phyloP scores from a whole-genome alignment of 2,329 filamentous ascomycete genomes.

The Apiospora hydei region DNA sequence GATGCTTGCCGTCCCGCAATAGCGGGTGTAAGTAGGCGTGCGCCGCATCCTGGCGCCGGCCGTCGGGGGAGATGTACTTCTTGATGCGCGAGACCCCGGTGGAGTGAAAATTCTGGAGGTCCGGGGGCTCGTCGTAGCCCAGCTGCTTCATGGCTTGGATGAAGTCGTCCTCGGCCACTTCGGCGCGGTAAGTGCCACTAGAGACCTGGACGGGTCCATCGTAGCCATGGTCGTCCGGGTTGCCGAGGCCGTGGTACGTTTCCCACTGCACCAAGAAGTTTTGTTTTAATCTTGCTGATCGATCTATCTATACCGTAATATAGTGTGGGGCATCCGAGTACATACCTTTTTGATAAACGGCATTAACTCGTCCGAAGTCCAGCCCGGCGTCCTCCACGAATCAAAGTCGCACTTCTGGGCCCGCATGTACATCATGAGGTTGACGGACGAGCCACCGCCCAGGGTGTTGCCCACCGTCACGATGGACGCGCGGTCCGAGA shows the following conservation, averaged over 20 bases:
- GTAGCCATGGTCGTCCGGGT: slow-evolving; percentile 52
- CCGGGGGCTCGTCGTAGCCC: slow-evolving; percentile 58
- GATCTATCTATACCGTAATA: not conserved
- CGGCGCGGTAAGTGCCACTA: slow-evolving; percentile 52
- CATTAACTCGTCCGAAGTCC: slow-evolving; percentile 48
- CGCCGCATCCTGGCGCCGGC: slow-evolving; percentile 39
- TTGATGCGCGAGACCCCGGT: slow-evolving; percentile 42
- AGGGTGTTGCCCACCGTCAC: slow-evolving; percentile 53
- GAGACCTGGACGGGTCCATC: slow-evolving; percentile 58
- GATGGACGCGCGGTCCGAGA: slow-evolving; percentile 51
- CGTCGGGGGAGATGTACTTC: slow-evolving; percentile 37
- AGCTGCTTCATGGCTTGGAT: slow-evolving; percentile 52
- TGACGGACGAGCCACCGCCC: slow-evolving; percentile 62
- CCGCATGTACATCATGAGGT: slow-evolving; percentile 53
- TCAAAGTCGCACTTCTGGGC: slow-evolving; percentile 45
- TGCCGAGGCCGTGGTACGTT: slow-evolving; percentile 44
- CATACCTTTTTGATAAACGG: slow-evolving; percentile 58
- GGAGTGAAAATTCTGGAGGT: slow-evolving; percentile 50
- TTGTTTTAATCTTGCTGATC: not conserved
- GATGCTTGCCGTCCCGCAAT: slow-evolving; percentile 38
- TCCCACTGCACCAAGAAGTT: slow-evolving; percentile 39
- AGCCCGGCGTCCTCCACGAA: slow-evolving; percentile 39
- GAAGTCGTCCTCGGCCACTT: slow-evolving; percentile 53
- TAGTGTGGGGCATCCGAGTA: not conserved
- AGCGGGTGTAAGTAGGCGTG: slow-evolving; percentile 38